Evolutionary conservation across 495 filamentous ascomycete species (phyloP).

Genomic region (Articulospora tetracladia): DNA sequence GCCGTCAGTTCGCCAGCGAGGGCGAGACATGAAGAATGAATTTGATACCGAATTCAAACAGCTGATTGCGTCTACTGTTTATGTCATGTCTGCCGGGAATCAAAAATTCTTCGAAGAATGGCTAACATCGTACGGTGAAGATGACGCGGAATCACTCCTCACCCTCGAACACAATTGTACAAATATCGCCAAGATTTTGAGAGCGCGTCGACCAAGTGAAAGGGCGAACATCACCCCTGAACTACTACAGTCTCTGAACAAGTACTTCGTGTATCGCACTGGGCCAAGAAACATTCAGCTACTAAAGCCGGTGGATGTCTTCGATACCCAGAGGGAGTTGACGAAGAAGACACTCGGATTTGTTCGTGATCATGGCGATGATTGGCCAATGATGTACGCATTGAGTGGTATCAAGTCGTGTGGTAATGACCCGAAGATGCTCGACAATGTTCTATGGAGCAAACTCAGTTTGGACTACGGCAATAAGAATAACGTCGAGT

Average conservation of each 20-base stretch:
- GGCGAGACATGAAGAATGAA: too few species aligned
- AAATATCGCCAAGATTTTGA: neutral
- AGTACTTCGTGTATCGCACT: neutral
- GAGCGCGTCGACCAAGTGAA: neutral
- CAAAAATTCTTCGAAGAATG: neutral
- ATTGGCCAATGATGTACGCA: neutral
- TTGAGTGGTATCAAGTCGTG: neutral
- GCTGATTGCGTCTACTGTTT: too few species aligned
- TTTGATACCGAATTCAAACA: too few species aligned
- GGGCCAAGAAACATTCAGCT: neutral
- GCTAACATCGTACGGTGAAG: neutral
- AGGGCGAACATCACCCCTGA: neutral
- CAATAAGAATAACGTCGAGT: neutral
- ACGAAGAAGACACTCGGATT: neutral
- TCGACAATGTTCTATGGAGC: neutral
- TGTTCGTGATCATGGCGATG: neutral
- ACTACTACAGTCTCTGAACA: neutral
- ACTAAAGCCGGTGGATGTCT: neutral
- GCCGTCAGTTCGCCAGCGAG: too few species aligned
- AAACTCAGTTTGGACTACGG: neutral
- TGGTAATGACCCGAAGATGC: neutral
- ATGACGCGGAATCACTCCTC: too few species aligned
- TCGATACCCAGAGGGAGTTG: neutral
- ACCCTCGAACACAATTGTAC: neutral
- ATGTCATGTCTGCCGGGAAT: neutral